Conservation (phyloP, 2,329 filamentous ascomycete species). For the Colletotrichum spinosum region DNA sequence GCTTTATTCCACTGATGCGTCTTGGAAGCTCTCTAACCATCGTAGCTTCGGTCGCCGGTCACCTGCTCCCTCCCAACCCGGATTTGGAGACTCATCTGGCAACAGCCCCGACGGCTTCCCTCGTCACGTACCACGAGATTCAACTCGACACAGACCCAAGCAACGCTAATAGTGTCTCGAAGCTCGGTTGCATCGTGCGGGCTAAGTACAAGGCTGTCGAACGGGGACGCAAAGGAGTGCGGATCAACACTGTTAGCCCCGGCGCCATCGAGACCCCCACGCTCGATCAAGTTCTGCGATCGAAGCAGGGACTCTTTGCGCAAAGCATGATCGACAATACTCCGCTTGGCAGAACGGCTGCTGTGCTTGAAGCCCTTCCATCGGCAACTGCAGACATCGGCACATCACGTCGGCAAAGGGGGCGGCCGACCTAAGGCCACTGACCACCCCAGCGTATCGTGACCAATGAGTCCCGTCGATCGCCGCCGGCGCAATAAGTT, state of each 20-base stretch:
- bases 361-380: no score
- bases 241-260: slow-evolving; percentile 25
- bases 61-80: neutral
- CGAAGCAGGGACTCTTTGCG: neutral
- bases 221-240: slow-evolving; percentile 7
- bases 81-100: slow-evolving; percentile 14
- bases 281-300: slow-evolving; percentile 12
- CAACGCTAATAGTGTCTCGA: slow-evolving; percentile 9
- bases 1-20: slow-evolving; percentile 5
- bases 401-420: no score
- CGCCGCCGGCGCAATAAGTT: neutral
- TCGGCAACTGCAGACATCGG: no score
- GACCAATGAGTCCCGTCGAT: no score
- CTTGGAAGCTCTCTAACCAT: slow-evolving; percentile 2
- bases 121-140: slow-evolving; percentile 7
- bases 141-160: slow-evolving; percentile 1
- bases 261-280: slow-evolving; percentile 21
- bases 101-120: neutral
- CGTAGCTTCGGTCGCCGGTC: slow-evolving; percentile 20
- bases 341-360: neutral
- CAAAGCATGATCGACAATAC: slow-evolving; percentile 9
- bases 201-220: slow-evolving; percentile 2
- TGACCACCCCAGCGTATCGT: no score
- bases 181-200: slow-evolving; percentile 14
- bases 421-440: no score